phyloP scores from a whole-genome alignment of 306 rosid species.

The Spatholobus suberectus region DNA sequence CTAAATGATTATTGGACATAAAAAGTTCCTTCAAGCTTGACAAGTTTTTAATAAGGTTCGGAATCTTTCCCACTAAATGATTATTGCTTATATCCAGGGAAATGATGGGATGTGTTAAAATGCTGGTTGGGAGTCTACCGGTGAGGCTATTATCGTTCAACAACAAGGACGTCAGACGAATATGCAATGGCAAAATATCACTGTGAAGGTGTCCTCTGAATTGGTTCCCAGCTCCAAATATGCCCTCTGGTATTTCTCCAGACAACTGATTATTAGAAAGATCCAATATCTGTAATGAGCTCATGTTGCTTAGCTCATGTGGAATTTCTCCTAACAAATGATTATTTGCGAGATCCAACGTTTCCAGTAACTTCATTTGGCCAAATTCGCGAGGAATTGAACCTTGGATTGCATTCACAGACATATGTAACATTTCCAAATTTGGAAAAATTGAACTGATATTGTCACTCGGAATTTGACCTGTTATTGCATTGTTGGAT shows the following conservation, averaged over 20 bases:
- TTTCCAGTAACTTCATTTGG: background rate
- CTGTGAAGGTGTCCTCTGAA: background rate
- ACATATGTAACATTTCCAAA: background rate
- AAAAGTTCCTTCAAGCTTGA: background rate
- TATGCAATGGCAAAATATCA: background rate
- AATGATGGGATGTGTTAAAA: background rate
- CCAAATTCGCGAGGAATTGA: background rate
- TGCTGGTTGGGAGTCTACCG: background rate
- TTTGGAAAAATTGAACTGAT: constrained; percentile 13
- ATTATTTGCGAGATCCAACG: constrained; percentile 32
- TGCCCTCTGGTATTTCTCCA: background rate
- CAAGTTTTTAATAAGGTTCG: background rate
- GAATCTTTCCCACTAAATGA: constrained; percentile 17
- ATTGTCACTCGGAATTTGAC: background rate
- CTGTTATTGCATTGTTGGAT: background rate
- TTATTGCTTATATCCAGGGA: constrained; percentile 22
- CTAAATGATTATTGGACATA: constrained; percentile 31
- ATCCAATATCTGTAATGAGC: background rate
- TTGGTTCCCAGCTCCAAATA: background rate
- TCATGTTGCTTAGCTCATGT: background rate
- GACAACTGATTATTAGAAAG: background rate
- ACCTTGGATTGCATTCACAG: background rate
- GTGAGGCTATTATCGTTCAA: background rate
- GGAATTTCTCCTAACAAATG: background rate
- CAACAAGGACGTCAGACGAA: background rate